phyloP scores from a whole-genome alignment of 805 yeast genomes.

The Zygosaccharomyces pseudorouxii region DNA sequence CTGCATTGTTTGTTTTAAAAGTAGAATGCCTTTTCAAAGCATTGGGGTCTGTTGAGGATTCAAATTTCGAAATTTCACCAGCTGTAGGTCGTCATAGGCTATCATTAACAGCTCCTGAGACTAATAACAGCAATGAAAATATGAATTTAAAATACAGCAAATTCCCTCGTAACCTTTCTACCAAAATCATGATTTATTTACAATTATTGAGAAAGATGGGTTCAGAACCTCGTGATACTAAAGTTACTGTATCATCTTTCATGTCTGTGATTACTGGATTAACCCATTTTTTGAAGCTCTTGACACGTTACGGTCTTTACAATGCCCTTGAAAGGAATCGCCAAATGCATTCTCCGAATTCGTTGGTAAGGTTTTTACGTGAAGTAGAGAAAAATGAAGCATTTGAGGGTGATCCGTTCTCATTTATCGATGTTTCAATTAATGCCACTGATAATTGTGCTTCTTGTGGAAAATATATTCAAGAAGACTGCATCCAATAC shows the following conservation, averaged over 20 bases:
- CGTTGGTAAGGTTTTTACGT: constrained; percentile 58
- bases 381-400: constrained; percentile 47
- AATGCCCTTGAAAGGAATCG: constrained; percentile 69
- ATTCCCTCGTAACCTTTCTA: constrained; percentile 75
- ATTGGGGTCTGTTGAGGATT: constrained; percentile 47
- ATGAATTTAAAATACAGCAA: constrained; percentile 38
- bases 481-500: constrained; percentile 68
- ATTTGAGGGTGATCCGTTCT: constrained; percentile 35
- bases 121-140: constrained; percentile 7
- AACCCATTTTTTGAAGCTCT: constrained; percentile 85
- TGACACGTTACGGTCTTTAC: constrained; percentile 75
- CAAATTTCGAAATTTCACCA: constrained; percentile 17
- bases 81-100: constrained; percentile 4
- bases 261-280: constrained; percentile 81
- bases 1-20: constrained; percentile 68
- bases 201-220: constrained; percentile 68
- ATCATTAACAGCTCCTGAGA: constrained; percentile 5
- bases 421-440: constrained; percentile 44
- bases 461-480: constrained; percentile 69
- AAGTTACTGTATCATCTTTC: constrained; percentile 49
- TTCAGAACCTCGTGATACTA: constrained; percentile 31
- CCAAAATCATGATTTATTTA: constrained; percentile 84
- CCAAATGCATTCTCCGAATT: constrained; percentile 50
- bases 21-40: constrained; percentile 75
- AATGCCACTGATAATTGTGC: constrained; percentile 74